Base-by-base conservation (phyloP, 352 stramenopile genomes). In the Globisporangium okanoganense region DNA sequence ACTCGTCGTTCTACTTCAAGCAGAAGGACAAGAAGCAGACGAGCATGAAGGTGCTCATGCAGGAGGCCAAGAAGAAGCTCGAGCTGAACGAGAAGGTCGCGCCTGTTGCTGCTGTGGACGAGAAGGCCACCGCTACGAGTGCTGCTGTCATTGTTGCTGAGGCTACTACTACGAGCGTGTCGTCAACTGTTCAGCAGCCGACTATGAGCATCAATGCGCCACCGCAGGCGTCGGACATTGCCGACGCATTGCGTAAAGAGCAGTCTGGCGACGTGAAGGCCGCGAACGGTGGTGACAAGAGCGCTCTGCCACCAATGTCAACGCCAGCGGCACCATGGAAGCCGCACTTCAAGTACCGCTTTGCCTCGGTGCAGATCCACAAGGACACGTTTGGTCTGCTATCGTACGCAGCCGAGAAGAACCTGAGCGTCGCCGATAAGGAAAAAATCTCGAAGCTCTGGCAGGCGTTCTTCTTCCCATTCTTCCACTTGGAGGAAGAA, bases 1-100 rank as follows among this genome's bases (percentile, higher is more conserved):
- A 99, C 73, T 97, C 97, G 25, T 98, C 94, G 33, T 98, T 99
- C 60, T 99, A 99, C 71, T 99, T 99, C 76, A 97, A 98, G 71
- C 94, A 98, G 51, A 97, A 93, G 58, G 98, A 99, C 73, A 99
- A 99, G 81, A 97, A 98, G 66, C 88, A 94, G 18, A 98, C 94
- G 35, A 97, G 88, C 51, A 94, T 97, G 63, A 98, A 98, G 70
- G 92, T 89, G 51, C 76, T 99, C 38, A 66, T 98, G 27, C 79
- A 88, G 45, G 79, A 94, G 47, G 87, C 84, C 2, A 94, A 94
- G 70, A 93, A 94, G 72, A 88, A 90, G 56, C 61, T 93, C 4
- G 85, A 92, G 44, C 64, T 69, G 29, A 73, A 80, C 40, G 80
- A 92, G 33, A 88, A 92, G 56, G 31, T 33, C 29, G 12, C 40